Evolutionary conservation across 208 protist species (phyloP).

Genomic region (Naegleria fowleri): DNA sequence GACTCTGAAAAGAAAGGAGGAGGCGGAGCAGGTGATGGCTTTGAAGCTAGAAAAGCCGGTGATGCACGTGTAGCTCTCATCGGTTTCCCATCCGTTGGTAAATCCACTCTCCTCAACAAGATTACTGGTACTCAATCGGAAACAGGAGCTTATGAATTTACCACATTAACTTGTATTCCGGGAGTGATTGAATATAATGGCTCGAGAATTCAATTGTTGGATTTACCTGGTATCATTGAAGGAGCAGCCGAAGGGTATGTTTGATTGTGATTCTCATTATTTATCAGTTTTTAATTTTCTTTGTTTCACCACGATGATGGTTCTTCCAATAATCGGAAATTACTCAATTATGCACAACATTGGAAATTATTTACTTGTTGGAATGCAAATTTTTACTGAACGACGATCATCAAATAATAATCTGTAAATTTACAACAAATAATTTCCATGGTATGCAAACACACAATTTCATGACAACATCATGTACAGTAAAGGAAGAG

Average conservation of each 20-base stretch:
- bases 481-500: constrained; percentile 82
- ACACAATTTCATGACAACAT: too few species aligned
- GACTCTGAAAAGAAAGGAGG: constrained; percentile 26
- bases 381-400: too few species aligned
- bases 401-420: too few species aligned
- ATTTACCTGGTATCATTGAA: constrained; percentile 97
- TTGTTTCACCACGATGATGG: too few species aligned
- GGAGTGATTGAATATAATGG: constrained; percentile 89
- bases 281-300: not conserved
- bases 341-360: too few species aligned
- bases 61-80: constrained; percentile 71
- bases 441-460: too few species aligned
- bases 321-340: too few species aligned
- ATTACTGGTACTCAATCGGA: constrained; percentile 93
- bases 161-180: constrained; percentile 96
- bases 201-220: constrained; percentile 86
- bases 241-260: constrained; percentile 90
- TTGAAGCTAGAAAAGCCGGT: constrained; percentile 94
- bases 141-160: constrained; percentile 97
- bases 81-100: constrained; percentile 95
- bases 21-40: constrained; percentile 83
- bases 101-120: constrained; percentile 93
- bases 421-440: too few species aligned
- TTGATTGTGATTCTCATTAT: not conserved
- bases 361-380: too few species aligned